These are phyloP conservation scores for Plantago ovata DNA, from an alignment of 257 asterid species.

Conservation along the genomic window DNA sequence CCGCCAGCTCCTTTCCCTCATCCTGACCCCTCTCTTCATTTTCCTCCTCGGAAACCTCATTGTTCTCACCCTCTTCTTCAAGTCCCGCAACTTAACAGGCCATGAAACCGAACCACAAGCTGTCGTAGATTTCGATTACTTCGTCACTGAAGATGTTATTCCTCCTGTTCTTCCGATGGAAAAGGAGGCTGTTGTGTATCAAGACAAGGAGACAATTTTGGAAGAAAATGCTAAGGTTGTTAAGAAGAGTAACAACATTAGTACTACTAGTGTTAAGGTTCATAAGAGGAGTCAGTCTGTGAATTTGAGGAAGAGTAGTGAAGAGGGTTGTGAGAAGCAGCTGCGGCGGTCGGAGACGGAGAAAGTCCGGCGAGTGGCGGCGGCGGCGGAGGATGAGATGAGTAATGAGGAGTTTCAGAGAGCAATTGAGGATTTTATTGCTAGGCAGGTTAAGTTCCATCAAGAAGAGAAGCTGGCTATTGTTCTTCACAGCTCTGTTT, in stretches of 20 bases:
- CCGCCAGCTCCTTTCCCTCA: constrained; percentile 35
- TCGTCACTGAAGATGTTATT: neutral
- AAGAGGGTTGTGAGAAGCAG: constrained; percentile 23
- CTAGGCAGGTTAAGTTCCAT: constrained; percentile 74
- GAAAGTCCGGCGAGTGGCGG: constrained; percentile 33
- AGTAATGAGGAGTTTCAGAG: constrained; percentile 77
- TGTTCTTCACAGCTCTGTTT: constrained; percentile 35
- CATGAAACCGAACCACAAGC: constrained; percentile 7
- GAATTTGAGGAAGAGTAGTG: constrained; percentile 2
- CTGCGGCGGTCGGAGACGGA: constrained; percentile 58
- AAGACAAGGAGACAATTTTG: constrained; percentile 35
- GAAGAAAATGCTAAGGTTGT: constrained; percentile 28
- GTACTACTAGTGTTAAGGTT: neutral
- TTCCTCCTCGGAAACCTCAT: constrained; percentile 60
- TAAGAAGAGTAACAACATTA: neutral
- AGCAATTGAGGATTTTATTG: constrained; percentile 67
- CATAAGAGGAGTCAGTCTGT: constrained; percentile 29
- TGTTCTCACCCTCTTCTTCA: constrained; percentile 55
- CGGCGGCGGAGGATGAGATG: constrained; percentile 34
- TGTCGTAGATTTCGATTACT: neutral
- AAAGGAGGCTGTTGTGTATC: constrained; percentile 26
- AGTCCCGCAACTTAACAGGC: constrained; percentile 33
- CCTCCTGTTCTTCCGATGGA: neutral
- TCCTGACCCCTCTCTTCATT: constrained; percentile 53
- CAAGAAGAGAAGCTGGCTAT: constrained; percentile 55